Percentiles rank a stretch among this genome's conserved stretches.
Evolutionary conservation across 2,329 filamentous ascomycete species (phyloP).

Genomic region (Claviceps pazoutovae): DNA sequence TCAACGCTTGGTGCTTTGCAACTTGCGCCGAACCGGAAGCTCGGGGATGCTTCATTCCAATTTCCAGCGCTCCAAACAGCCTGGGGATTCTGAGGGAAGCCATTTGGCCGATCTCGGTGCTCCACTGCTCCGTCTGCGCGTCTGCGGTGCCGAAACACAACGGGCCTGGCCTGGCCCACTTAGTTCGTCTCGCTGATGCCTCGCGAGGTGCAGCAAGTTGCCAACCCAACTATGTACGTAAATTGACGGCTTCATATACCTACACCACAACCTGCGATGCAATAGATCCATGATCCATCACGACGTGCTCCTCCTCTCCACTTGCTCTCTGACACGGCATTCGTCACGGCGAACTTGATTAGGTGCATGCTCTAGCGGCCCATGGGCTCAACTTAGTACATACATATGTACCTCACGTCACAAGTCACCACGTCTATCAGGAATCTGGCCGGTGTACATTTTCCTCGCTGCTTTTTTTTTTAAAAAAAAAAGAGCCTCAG

Average conservation of each 20-base stretch:
- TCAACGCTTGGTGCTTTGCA: conserved; percentile 7
- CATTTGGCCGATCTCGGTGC: conserved; percentile 3
- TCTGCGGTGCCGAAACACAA: background rate
- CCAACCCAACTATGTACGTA: too few relatives aligned
- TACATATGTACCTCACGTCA: background rate
- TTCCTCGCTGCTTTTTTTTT: background rate
- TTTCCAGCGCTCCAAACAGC: too few relatives aligned
- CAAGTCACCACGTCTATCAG: background rate
- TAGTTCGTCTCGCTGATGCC: too few relatives aligned
- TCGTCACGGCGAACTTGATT: background rate
- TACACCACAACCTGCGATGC: too few relatives aligned
- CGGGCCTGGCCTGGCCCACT: background rate
- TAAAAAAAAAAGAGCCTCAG: too few relatives aligned
- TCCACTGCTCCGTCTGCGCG: background rate
- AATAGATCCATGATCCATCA: too few relatives aligned
- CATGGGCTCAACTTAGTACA: background rate
- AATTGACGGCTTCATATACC: too few relatives aligned
- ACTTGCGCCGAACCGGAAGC: background rate
- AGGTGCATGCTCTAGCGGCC: background rate
- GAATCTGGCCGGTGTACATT: background rate
- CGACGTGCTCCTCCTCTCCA: too few relatives aligned
- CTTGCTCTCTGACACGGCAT: too few relatives aligned
- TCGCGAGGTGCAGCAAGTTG: too few relatives aligned
- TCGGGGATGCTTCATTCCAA: too few relatives aligned
- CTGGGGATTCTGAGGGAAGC: too few relatives aligned